These are phyloP conservation scores for Sporothrix schenckii DNA, from an alignment of 2,329 filamentous ascomycete species.

Conservation along the genomic window DNA sequence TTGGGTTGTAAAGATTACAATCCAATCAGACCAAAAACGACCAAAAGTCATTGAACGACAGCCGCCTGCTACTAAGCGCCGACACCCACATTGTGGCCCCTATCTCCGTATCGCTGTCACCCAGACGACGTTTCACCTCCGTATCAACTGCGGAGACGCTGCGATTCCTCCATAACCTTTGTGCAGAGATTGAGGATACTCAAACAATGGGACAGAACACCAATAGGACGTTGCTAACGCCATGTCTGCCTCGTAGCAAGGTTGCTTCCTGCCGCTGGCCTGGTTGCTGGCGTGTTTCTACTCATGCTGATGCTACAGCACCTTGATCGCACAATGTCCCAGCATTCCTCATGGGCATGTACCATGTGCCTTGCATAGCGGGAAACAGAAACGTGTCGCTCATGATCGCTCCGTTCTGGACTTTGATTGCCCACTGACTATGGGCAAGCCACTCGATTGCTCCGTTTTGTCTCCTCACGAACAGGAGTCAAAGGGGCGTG, in stretches of 20 bases:
- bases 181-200: background rate
- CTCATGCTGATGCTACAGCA: too few species aligned
- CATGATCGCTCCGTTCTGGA: background rate
- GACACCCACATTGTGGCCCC: background rate
- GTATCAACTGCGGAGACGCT: slow-evolving; percentile 30
- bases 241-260: background rate
- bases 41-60: slow-evolving; percentile 6
- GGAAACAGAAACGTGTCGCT: background rate
- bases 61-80: slow-evolving; percentile 7
- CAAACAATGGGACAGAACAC: background rate
- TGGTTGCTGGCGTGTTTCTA: background rate
- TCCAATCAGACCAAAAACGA: background rate
- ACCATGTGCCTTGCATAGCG: background rate
- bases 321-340: background rate
- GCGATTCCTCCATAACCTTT: background rate
- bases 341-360: slow-evolving; percentile 2
- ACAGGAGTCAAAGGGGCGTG: background rate
- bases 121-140: slow-evolving; percentile 27
- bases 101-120: background rate
- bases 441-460: background rate
- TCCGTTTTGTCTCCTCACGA: slow-evolving; percentile 2
- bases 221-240: too few species aligned
- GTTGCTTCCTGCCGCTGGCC: slow-evolving; percentile 6
- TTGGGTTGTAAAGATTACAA: too few species aligned
- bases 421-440: slow-evolving; percentile 13